Evolutionary conservation across 345 rosid genomes (phyloP).

Genomic region (Bruguiera parviflora): DNA sequence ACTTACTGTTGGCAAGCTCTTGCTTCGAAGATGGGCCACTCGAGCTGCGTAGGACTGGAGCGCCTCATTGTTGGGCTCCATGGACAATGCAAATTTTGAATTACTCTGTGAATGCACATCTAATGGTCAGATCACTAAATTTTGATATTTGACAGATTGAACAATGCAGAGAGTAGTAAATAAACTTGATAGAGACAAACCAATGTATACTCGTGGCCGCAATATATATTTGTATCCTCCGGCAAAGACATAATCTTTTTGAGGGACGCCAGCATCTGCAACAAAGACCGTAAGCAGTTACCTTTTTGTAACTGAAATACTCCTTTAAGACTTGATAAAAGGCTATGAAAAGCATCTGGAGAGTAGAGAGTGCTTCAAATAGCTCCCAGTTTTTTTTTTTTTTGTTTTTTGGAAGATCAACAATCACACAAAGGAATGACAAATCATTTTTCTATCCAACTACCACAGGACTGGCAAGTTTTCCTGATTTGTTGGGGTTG

Average conservation of each 20-base stretch:
- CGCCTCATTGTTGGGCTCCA: constrained; percentile 86
- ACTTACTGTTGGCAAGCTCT: constrained; percentile 78
- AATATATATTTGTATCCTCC: constrained; percentile 75
- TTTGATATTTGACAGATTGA: constrained; percentile 11
- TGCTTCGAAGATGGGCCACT: constrained; percentile 74
- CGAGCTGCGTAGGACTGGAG: constrained; percentile 76
- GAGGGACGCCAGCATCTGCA: constrained; percentile 86
- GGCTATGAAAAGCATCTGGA: neutral
- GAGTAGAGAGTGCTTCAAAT: neutral
- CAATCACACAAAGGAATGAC: too few relatives aligned
- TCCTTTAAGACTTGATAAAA: neutral
- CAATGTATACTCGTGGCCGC: constrained; percentile 92
- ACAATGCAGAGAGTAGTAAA: neutral
- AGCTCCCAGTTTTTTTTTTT: too few relatives aligned
- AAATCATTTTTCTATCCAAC: too few relatives aligned
- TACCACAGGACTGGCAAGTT: too few relatives aligned
- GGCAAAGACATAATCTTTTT: constrained; percentile 72
- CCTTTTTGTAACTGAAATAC: neutral
- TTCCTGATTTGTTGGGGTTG: too few relatives aligned
- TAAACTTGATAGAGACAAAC: constrained; percentile 38
- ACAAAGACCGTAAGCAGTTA: constrained; percentile 12
- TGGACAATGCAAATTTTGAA: constrained; percentile 81
- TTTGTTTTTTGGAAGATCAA: too few relatives aligned
- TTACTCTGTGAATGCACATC: constrained; percentile 51
- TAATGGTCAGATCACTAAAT: constrained; percentile 12